Percentiles rank a stretch among this genome's conserved stretches.
phyloP scores from a whole-genome alignment of 2,329 filamentous ascomycete genomes.

The Penicillium palitans region DNA sequence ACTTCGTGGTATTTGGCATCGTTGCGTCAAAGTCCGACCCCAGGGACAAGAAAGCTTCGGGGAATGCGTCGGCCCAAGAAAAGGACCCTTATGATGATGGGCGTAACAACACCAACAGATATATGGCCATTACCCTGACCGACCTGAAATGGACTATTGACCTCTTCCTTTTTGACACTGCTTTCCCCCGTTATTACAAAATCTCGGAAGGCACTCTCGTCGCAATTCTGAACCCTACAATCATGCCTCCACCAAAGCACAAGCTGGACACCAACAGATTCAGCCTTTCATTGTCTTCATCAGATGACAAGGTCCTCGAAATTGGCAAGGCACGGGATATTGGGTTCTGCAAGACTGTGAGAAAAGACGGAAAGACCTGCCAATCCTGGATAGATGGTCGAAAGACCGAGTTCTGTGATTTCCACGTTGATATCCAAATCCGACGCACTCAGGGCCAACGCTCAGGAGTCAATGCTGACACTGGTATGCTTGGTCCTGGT shows the following conservation, averaged over 20 bases:
- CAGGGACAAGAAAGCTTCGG: constrained; percentile 56
- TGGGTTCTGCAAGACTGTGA: constrained; percentile 80
- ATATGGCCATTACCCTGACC: constrained; percentile 86
- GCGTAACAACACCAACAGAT: constrained; percentile 68
- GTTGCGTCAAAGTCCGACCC: constrained; percentile 87
- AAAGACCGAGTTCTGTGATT: constrained; percentile 89
- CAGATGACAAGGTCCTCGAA: constrained; percentile 86
- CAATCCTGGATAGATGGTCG: constrained; percentile 82
- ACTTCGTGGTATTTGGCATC: constrained; percentile 86
- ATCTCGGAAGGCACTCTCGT: constrained; percentile 87
- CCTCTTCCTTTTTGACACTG: constrained; percentile 86
- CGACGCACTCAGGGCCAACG: constrained; percentile 67
- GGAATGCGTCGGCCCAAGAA: constrained; percentile 41
- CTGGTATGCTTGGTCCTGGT: constrained; percentile 49
- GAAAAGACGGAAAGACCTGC: constrained; percentile 80
- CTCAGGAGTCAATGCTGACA: constrained; percentile 76
- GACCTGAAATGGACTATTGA: constrained; percentile 91
- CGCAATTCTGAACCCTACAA: constrained; percentile 84
- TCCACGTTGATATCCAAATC: constrained; percentile 80
- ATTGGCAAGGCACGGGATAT: constrained; percentile 82
- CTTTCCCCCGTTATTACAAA: constrained; percentile 92
- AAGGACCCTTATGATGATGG: constrained; percentile 53
- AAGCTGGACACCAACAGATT: constrained; percentile 79
- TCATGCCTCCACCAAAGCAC: constrained; percentile 81
- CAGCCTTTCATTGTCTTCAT: constrained; percentile 79